phyloP scores from a whole-genome alignment of 2,329 filamentous ascomycete genomes.

The Fusarium acutatum region DNA sequence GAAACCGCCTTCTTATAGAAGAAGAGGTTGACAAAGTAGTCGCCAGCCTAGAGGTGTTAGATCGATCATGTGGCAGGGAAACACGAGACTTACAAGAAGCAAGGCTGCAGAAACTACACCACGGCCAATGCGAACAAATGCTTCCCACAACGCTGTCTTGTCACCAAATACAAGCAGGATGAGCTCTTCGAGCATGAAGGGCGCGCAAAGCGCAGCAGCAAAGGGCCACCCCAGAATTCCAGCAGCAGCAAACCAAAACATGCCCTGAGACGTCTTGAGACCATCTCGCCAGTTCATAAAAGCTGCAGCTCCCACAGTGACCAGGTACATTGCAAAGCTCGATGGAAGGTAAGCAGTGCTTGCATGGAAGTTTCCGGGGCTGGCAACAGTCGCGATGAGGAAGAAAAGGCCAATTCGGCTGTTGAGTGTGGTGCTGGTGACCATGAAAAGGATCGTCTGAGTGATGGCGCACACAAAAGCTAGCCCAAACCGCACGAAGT shows the following conservation, averaged over 20 bases:
- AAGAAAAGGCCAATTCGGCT: constrained; percentile 87
- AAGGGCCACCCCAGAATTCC: constrained; percentile 95
- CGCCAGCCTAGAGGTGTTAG: constrained; percentile 61
- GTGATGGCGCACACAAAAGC: constrained; percentile 81
- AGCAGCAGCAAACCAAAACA: constrained; percentile 90
- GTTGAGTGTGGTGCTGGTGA: constrained; percentile 79
- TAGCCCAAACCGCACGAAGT: constrained; percentile 80
- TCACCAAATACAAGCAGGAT: constrained; percentile 64
- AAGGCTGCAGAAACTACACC: constrained; percentile 73
- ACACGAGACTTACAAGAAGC: constrained; percentile 68
- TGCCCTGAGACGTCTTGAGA: constrained; percentile 80
- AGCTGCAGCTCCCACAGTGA: constrained; percentile 83
- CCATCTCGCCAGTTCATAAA: constrained; percentile 92
- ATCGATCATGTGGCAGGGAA: background rate
- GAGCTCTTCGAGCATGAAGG: constrained; percentile 82
- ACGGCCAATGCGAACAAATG: constrained; percentile 68
- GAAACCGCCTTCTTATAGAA: constrained; percentile 84
- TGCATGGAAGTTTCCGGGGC: constrained; percentile 93
- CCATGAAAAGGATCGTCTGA: constrained; percentile 82
- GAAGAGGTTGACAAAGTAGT: constrained; percentile 78
- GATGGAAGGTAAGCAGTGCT: constrained; percentile 88
- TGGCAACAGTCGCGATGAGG: constrained; percentile 77
- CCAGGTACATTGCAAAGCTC: constrained; percentile 95
- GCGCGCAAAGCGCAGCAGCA: constrained; percentile 80
- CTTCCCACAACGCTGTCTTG: constrained; percentile 66